Conservation (phyloP, 1,284 basidiomycete genomes). For the Pseudozyma sp. region DNA sequence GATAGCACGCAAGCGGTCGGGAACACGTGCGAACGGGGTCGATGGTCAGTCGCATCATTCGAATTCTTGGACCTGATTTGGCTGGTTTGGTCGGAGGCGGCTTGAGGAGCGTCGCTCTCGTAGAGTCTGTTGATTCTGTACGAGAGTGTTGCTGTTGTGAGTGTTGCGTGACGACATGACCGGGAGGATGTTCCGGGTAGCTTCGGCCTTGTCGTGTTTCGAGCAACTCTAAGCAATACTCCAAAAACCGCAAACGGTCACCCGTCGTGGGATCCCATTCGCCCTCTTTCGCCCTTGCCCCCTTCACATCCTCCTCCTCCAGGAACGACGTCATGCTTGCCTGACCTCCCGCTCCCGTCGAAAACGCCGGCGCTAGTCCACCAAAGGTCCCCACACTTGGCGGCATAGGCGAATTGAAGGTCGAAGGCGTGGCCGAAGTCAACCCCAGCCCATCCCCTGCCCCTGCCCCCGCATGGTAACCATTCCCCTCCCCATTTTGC, state of each 20-base stretch:
- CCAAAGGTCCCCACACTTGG: slow-evolving; percentile 15
- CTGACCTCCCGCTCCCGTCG: neutral
- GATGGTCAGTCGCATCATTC: slow-evolving; percentile 65
- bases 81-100: slow-evolving; percentile 1
- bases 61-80: slow-evolving; percentile 20
- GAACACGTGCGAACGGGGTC: slow-evolving; percentile 59
- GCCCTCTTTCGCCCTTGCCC: slow-evolving; percentile 18
- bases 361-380: slow-evolving; percentile 9
- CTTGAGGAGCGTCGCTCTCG: slow-evolving; percentile 7
- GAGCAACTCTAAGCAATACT: slow-evolving; percentile 57
- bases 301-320: slow-evolving; percentile 44
- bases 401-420: slow-evolving; percentile 39
- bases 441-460: neutral
- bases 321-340: slow-evolving; percentile 3
- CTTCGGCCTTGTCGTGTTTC: slow-evolving; percentile 61
- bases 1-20: slow-evolving; percentile 50
- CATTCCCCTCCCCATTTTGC: neutral
- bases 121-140: slow-evolving; percentile 5
- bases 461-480: neutral
- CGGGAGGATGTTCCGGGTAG: slow-evolving; percentile 38
- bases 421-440: slow-evolving; percentile 25
- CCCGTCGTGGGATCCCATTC: slow-evolving; percentile 53
- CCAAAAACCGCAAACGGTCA: slow-evolving; percentile 54
- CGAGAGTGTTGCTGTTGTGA: neutral
- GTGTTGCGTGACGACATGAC: neutral